phyloP scores from a whole-genome alignment of 805 yeast species.

The Candida corydali region DNA sequence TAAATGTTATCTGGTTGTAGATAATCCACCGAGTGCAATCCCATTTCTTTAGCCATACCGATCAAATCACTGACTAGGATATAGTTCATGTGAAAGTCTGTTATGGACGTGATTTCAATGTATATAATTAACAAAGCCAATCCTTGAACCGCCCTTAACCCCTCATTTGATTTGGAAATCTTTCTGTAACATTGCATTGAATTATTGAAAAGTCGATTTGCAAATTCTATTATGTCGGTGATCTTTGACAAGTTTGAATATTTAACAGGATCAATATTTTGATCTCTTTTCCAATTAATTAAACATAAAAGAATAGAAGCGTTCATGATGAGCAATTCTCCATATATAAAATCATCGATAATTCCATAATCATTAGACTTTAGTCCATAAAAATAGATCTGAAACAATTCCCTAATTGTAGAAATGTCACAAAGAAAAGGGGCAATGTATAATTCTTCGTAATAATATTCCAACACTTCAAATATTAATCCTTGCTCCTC shows the following conservation, averaged over 20 bases:
- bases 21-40: conserved; percentile 21
- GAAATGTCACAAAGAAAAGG: conserved; percentile 12
- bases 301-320: conserved; percentile 21
- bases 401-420: conserved; percentile 18
- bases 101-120: conserved; percentile 22
- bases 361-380: conserved; percentile 3
- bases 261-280: conserved; percentile 8
- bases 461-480: conserved; percentile 22
- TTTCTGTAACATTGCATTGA: conserved; percentile 51
- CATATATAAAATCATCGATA: conserved; percentile 13
- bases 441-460: conserved; percentile 14
- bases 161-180: conserved; percentile 44
- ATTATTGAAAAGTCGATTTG: conserved; percentile 16
- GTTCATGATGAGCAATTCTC: conserved; percentile 32
- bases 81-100: conserved; percentile 23
- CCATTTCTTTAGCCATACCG: conserved; percentile 27
- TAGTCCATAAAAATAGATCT: conserved; percentile 18
- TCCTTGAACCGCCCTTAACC: conserved; percentile 46
- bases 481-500: conserved; percentile 15
- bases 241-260: conserved; percentile 10
- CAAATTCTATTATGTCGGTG: conserved; percentile 12
- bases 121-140: conserved; percentile 42
- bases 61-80: conserved; percentile 22
- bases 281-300: conserved; percentile 11
- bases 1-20: conserved; percentile 13